These are phyloP conservation scores for Penstemon newberryi DNA, from an alignment of 257 asterid genomes.

Conservation along the genomic window DNA sequence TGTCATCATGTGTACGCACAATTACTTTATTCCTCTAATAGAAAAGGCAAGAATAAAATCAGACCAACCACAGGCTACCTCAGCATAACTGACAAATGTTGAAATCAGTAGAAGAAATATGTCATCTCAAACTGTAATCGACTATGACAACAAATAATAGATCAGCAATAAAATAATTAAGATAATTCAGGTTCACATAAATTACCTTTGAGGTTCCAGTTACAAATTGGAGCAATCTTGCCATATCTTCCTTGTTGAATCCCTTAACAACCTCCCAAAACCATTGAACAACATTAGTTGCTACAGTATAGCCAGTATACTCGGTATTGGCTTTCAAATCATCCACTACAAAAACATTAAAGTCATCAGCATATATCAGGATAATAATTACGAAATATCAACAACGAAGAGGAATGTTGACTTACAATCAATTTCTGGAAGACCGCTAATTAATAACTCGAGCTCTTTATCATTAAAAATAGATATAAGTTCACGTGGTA, in stretches of 20 bases:
- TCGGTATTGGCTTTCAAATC: slow-evolving; percentile 91
- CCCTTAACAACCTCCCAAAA: slow-evolving; percentile 94
- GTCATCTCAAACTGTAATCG: not conserved
- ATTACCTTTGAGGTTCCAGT: slow-evolving; percentile 98
- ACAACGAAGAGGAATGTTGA: slow-evolving; percentile 19
- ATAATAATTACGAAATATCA: not conserved
- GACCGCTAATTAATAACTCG: slow-evolving; percentile 92
- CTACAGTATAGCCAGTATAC: slow-evolving; percentile 86
- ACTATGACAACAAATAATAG: not conserved
- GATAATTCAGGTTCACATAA: slow-evolving; percentile 13
- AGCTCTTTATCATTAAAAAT: slow-evolving; percentile 94
- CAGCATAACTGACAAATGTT: too few relatives aligned
- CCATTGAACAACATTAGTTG: slow-evolving; percentile 82
- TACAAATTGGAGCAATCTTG: slow-evolving; percentile 93
- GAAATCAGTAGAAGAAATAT: too few relatives aligned
- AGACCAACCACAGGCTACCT: too few relatives aligned
- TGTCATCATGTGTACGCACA: not conserved
- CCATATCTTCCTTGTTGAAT: slow-evolving; percentile 96
- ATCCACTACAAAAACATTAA: slow-evolving; percentile 63
- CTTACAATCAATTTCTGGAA: slow-evolving; percentile 97
- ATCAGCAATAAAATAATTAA: not conserved
- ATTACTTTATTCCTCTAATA: not conserved
- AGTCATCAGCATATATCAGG: slow-evolving; percentile 20
- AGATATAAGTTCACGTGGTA: slow-evolving; percentile 83
- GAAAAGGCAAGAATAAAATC: too few relatives aligned